Percentiles rank a stretch among this genome's conserved stretches.
Conservation (phyloP, 2,329 filamentous ascomycete genomes). For the Botrytis byssoidea region DNA sequence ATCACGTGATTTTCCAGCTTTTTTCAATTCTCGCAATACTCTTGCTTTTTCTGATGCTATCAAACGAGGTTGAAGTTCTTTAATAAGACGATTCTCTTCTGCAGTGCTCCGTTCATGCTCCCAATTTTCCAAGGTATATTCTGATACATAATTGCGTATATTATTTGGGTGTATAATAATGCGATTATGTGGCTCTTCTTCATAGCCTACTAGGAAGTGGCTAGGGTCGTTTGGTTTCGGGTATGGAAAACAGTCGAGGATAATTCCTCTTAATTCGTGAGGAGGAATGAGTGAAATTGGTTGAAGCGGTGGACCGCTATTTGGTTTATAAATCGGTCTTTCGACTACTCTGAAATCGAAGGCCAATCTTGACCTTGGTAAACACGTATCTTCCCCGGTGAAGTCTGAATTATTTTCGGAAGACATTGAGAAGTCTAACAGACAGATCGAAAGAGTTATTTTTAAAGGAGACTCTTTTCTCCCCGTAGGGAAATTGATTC, state of each 20-base stretch:
- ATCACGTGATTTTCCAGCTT: slow-evolving; percentile 15
- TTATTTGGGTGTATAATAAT: slow-evolving; percentile 52
- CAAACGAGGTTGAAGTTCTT: slow-evolving; percentile 21
- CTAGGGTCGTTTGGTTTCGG: slow-evolving; percentile 35
- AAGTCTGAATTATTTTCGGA: slow-evolving; percentile 1
- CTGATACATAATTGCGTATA: slow-evolving; percentile 58
- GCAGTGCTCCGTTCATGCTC: slow-evolving; percentile 44
- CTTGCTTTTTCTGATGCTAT: slow-evolving; percentile 21
- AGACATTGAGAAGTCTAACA: not conserved
- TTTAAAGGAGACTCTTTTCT: not conserved
- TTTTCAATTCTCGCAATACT: slow-evolving; percentile 18
- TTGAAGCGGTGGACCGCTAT: slow-evolving; percentile 49
- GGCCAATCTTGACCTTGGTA: slow-evolving; percentile 14
- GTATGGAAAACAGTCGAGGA: slow-evolving; percentile 53
- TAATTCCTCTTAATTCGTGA: slow-evolving; percentile 53
- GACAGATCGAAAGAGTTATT: not conserved
- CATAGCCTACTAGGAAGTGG: slow-evolving; percentile 32
- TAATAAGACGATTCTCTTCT: slow-evolving; percentile 19
- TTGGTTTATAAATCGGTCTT: slow-evolving; percentile 44
- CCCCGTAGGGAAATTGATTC: not conserved
- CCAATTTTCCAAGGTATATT: slow-evolving; percentile 55
- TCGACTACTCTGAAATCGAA: slow-evolving; percentile 37
- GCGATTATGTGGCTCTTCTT: slow-evolving; percentile 43
- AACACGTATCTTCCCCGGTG: slow-evolving; percentile 4
- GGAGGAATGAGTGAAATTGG: slow-evolving; percentile 49